Evolutionary conservation across 2,329 filamentous ascomycete species (phyloP).

Genomic region (Penicillium sp.): DNA sequence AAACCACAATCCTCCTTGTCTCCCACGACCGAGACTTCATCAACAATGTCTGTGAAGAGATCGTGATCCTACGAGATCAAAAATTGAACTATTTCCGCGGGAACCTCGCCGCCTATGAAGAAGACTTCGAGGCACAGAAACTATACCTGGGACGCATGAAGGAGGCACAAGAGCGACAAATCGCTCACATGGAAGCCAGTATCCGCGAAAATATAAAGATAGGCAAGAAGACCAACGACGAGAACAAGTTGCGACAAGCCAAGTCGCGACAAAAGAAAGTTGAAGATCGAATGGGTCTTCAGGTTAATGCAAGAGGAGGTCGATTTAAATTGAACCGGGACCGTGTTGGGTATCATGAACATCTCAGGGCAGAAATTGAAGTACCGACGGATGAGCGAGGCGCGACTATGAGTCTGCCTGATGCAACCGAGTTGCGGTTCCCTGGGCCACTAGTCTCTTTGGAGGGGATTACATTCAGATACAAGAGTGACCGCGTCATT

Average conservation of each 20-base stretch:
- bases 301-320: constrained; percentile 69
- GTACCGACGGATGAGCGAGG: constrained; percentile 63
- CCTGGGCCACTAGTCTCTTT: constrained; percentile 72
- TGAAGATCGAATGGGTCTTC: constrained; percentile 75
- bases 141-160: constrained; percentile 72
- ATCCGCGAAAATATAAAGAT: constrained; percentile 73
- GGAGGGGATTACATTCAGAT: constrained; percentile 68
- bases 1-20: constrained; percentile 71
- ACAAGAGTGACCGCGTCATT: constrained; percentile 52
- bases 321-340: constrained; percentile 82
- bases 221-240: constrained; percentile 75
- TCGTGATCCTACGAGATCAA: constrained; percentile 73
- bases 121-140: constrained; percentile 64
- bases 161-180: constrained; percentile 78
- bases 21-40: constrained; percentile 84
- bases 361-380: constrained; percentile 66
- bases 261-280: constrained; percentile 83
- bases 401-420: constrained; percentile 59
- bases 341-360: constrained; percentile 61
- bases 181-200: constrained; percentile 75
- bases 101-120: constrained; percentile 70
- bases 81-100: constrained; percentile 73
- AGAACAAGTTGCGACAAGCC: constrained; percentile 82
- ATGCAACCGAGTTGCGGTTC: constrained; percentile 70
- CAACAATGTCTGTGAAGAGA: constrained; percentile 71